Percentiles rank a stretch among this genome's conserved stretches.
phyloP scores from a whole-genome alignment of 164 flowering plant genomes.

The Vitis riparia region DNA sequence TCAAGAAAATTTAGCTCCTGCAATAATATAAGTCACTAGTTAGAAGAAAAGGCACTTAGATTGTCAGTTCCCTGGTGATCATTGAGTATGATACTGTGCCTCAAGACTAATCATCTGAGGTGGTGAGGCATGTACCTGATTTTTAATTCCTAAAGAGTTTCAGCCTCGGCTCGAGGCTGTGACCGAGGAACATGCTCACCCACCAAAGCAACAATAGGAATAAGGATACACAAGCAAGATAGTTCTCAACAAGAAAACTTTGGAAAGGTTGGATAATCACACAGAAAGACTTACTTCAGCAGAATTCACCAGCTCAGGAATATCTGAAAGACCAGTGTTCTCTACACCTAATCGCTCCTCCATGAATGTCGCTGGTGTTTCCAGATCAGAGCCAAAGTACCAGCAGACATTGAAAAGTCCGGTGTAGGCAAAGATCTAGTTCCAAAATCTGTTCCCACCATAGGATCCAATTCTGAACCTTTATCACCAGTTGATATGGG shows the following conservation, averaged over 20 bases:
- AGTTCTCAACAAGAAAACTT: no score
- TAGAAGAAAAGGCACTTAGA: not conserved
- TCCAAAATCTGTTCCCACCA: conserved; percentile 22
- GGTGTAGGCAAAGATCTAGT: conserved; percentile 32
- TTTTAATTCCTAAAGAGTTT: no score
- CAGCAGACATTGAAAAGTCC: conserved; percentile 33
- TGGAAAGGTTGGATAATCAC: not conserved
- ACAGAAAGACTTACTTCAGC: conserved; percentile 42
- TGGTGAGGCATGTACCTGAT: no score
- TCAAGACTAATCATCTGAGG: no score
- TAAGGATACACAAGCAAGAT: no score
- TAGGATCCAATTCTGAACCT: conserved; percentile 23
- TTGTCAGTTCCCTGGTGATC: no score
- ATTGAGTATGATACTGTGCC: no score
- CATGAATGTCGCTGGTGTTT: conserved; percentile 34
- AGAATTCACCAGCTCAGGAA: conserved; percentile 48
- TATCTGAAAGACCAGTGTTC: conserved; percentile 40
- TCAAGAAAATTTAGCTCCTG: conserved; percentile 76
- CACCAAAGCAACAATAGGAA: no score
- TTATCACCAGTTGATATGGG: conserved; percentile 24
- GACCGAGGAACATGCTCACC: not conserved
- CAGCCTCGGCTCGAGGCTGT: no score
- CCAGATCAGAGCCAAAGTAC: conserved; percentile 32
- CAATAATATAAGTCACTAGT: conserved; percentile 1
- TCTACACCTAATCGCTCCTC: conserved; percentile 21